These are phyloP conservation scores for Penstemon davidsonii DNA, from an alignment of 257 asterid genomes.

Conservation along the genomic window DNA sequence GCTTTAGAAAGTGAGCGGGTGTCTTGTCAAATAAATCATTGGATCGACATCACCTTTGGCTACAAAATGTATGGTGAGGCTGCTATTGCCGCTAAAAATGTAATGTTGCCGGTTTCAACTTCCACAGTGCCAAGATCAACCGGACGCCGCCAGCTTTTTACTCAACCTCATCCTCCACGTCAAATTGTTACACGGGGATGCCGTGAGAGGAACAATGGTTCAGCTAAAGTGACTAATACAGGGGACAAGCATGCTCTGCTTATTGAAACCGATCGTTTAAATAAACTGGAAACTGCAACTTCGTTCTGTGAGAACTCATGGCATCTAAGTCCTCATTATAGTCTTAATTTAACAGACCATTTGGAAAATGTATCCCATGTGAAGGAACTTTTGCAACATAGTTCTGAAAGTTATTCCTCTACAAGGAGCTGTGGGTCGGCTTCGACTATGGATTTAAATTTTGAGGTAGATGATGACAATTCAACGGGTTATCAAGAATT, in stretches of 20 bases:
- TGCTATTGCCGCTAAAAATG: slow-evolving; percentile 87
- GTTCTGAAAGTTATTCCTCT: slow-evolving; percentile 34
- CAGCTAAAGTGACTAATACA: slow-evolving; percentile 27
- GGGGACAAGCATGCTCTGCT: slow-evolving; percentile 28
- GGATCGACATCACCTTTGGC: slow-evolving; percentile 98
- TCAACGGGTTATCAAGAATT: slow-evolving; percentile 78
- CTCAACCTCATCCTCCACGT: slow-evolving; percentile 85
- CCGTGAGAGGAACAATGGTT: slow-evolving; percentile 30
- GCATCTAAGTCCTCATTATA: slow-evolving; percentile 64
- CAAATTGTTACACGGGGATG: slow-evolving; percentile 33
- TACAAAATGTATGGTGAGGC: slow-evolving; percentile 93
- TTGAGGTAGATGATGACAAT: slow-evolving; percentile 65
- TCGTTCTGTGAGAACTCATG: slow-evolving; percentile 72
- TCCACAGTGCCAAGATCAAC: slow-evolving; percentile 56
- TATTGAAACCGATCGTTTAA: slow-evolving; percentile 42
- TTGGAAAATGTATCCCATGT: slow-evolving; percentile 35
- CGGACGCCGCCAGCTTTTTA: slow-evolving; percentile 93
- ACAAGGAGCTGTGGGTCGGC: slow-evolving; percentile 28
- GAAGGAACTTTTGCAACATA: slow-evolving; percentile 37
- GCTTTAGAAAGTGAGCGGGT: slow-evolving; percentile 78
- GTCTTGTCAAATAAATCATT: slow-evolving; percentile 72
- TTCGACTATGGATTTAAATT: slow-evolving; percentile 47
- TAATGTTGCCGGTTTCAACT: slow-evolving; percentile 76
- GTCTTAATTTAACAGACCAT: slow-evolving; percentile 37
- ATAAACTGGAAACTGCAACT: slow-evolving; percentile 70